Evolutionary conservation across 202 grass and related monocot genomes (phyloP).

Genomic region (Hordeum pubiflorum): DNA sequence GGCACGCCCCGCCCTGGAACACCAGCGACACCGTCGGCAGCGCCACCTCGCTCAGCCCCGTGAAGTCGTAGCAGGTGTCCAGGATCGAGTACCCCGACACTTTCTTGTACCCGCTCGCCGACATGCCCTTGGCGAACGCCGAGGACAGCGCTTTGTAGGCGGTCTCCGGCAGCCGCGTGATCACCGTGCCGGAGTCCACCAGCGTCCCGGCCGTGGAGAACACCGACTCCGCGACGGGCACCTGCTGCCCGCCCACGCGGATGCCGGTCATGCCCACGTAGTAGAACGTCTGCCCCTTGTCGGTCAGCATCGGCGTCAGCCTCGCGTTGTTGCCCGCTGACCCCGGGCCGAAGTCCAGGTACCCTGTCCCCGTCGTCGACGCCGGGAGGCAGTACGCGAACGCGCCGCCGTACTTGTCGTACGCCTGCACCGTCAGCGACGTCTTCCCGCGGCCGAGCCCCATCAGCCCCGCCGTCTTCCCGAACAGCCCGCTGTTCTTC

Average conservation of each 20-base stretch:
- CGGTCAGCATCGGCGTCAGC: slow-evolving; percentile 49
- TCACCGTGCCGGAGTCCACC: slow-evolving; percentile 85
- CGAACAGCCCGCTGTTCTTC: slow-evolving; percentile 62
- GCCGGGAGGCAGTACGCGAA: slow-evolving; percentile 78
- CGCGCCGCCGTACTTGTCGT: slow-evolving; percentile 42
- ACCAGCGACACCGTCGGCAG: slow-evolving; percentile 44
- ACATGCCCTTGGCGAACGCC: slow-evolving; percentile 43
- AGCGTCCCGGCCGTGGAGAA: slow-evolving; percentile 44
- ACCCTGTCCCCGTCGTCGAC: slow-evolving; percentile 31
- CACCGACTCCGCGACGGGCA: slow-evolving; percentile 26
- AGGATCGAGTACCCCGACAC: slow-evolving; percentile 42
- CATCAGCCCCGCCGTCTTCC: slow-evolving; percentile 44
- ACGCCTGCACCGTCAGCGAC: slow-evolving; percentile 56
- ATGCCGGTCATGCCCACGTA: slow-evolving; percentile 49
- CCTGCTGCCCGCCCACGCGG: slow-evolving; percentile 38
- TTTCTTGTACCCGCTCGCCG: slow-evolving; percentile 32
- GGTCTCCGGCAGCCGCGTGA: slow-evolving; percentile 54
- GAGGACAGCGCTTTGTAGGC: slow-evolving; percentile 51
- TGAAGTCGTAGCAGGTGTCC: slow-evolving; percentile 80
- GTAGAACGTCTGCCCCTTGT: slow-evolving; percentile 61
- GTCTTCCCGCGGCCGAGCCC: slow-evolving; percentile 55
- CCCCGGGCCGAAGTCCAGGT: slow-evolving; percentile 43
- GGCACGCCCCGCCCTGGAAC: slow-evolving; percentile 38
- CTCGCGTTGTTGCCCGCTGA: slow-evolving; percentile 16
- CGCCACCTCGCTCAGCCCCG: not conserved